phyloP scores from a whole-genome alignment of 192 early-diverging fungal species.

The Podila epicladia region DNA sequence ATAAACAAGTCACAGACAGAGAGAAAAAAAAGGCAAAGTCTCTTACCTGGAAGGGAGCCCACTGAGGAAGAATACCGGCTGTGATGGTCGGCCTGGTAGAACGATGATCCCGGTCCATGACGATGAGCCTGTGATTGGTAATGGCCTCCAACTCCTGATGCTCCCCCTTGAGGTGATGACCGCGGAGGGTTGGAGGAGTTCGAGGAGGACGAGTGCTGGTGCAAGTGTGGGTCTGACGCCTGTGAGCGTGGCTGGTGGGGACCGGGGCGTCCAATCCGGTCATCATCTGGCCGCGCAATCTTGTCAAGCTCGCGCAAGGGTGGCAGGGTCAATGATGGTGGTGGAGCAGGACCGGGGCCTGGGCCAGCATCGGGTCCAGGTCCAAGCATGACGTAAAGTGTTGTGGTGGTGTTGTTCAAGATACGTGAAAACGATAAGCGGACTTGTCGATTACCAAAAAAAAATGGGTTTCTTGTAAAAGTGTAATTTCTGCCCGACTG shows the following conservation, averaged over 20 bases:
- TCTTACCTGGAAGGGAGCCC: constrained; percentile 20
- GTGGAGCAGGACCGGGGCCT: constrained; percentile 44
- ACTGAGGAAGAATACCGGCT: constrained; percentile 14
- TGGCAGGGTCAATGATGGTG: constrained; percentile 41
- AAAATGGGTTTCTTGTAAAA: not conserved
- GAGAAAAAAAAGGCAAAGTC: not conserved
- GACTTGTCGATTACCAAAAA: not conserved
- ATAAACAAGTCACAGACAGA: not conserved
- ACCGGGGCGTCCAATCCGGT: not conserved
- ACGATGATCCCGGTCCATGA: not conserved
- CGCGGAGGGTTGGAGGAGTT: not conserved
- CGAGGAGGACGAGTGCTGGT: constrained; percentile 20
- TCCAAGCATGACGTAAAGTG: not conserved
- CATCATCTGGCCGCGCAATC: constrained; percentile 20
- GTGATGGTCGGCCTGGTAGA: constrained; percentile 7
- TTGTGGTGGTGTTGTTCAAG: not conserved
- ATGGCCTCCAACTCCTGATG: not conserved
- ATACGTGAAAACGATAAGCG: not conserved
- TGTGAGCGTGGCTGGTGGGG: constrained; percentile 30
- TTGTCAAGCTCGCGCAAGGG: constrained; percentile 36
- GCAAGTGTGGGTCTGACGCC: constrained; percentile 39
- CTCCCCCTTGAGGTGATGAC: constrained; percentile 8
- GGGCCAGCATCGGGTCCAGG: constrained; percentile 16
- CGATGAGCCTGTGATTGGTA: not conserved
- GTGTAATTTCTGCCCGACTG: not conserved